Evolutionary conservation across 495 filamentous ascomycete genomes (phyloP).

Genomic region (Penicillium desertorum): DNA sequence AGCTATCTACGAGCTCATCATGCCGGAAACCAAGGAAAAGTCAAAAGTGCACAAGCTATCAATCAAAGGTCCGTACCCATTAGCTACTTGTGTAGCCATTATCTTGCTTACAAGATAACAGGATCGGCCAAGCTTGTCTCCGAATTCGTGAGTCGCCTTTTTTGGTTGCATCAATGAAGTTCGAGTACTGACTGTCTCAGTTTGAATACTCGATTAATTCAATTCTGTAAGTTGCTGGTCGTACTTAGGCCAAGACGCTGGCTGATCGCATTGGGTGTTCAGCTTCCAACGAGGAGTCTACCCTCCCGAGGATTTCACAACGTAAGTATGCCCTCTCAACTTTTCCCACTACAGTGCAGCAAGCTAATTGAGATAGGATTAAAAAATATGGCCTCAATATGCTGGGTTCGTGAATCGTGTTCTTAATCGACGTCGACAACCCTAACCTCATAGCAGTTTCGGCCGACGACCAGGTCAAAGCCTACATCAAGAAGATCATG

Average conservation of each 20-base stretch:
- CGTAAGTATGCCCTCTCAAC: conserved; percentile 52
- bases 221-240: conserved; percentile 59
- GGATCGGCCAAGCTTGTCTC: conserved; percentile 84
- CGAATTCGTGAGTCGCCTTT: conserved; percentile 73
- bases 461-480: conserved; percentile 95
- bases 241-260: not conserved
- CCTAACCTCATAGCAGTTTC: conserved; percentile 57
- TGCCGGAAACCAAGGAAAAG: conserved; percentile 70
- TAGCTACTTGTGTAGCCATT: not conserved
- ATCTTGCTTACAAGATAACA: conserved; percentile 33
- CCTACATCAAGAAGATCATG: conserved; percentile 99
- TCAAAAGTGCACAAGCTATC: conserved; percentile 93
- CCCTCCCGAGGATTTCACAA: conserved; percentile 94
- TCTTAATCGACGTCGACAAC: not conserved
- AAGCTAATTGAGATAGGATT: conserved; percentile 52
- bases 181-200: conserved; percentile 42
- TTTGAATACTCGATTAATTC: conserved; percentile 98
- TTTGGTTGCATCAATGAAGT: not conserved
- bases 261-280: conserved; percentile 16
- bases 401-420: conserved; percentile 58
- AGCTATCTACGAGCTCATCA: conserved; percentile 18
- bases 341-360: not conserved
- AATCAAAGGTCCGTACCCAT: conserved; percentile 66
- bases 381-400: conserved; percentile 99
- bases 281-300: conserved; percentile 96